Conservation (phyloP, 2,329 filamentous ascomycete genomes). For the Neofusicoccum kwambonambiense region DNA sequence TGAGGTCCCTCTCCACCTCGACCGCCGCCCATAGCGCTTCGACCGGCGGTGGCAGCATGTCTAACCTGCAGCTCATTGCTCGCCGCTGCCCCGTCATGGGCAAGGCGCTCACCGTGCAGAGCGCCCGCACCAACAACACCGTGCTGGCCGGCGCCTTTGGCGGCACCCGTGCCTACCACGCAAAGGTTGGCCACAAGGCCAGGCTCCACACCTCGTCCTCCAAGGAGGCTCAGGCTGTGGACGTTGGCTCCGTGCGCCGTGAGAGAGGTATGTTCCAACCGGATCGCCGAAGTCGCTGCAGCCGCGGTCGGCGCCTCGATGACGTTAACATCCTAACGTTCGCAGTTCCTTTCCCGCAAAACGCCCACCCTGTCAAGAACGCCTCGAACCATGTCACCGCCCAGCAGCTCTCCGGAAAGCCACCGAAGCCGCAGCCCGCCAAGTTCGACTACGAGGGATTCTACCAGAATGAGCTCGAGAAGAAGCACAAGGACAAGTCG, state of each 20-base stretch:
- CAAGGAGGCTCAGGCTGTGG: conserved; percentile 76
- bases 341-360: conserved; percentile 33
- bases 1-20: conserved; percentile 82
- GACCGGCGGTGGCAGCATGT: conserved; percentile 88
- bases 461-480: conserved; percentile 84
- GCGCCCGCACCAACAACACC: conserved; percentile 47
- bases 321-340: conserved; percentile 19
- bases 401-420: conserved; percentile 35
- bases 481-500: conserved; percentile 99
- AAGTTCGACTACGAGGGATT: conserved; percentile 91
- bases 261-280: conserved; percentile 44
- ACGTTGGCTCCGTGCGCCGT: conserved; percentile 55
- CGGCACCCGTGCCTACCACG: conserved; percentile 49
- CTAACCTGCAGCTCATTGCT: conserved; percentile 90
- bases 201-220: conserved; percentile 77
- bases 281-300: not conserved
- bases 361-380: conserved; percentile 22
- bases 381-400: conserved; percentile 22
- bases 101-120: conserved; percentile 89
- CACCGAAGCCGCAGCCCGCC: conserved; percentile 47
- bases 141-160: conserved; percentile 50
- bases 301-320: not conserved
- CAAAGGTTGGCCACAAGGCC: conserved; percentile 58
- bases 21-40: conserved; percentile 65
- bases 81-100: conserved; percentile 98